These are phyloP conservation scores for Bipolaris gigantea DNA, from an alignment of 2,329 filamentous ascomycete genomes.

Conservation along the genomic window DNA sequence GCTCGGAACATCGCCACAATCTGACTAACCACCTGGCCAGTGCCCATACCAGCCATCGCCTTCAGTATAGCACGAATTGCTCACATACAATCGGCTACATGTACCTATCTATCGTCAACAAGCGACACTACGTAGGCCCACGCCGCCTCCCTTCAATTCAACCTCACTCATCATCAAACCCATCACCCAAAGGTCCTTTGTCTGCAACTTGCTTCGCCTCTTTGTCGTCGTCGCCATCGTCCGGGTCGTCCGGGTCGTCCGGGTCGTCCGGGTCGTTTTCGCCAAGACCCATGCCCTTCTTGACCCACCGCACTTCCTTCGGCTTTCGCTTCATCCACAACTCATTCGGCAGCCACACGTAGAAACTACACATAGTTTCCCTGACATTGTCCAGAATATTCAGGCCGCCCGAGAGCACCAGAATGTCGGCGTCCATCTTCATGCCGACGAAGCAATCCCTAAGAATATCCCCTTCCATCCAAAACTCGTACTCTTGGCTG, in stretches of 20 bases:
- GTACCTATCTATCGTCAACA: neutral
- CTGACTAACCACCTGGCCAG: neutral
- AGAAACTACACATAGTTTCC: constrained; percentile 49
- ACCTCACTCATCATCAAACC: constrained; percentile 21
- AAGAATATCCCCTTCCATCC: constrained; percentile 67
- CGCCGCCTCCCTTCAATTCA: neutral
- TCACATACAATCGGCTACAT: no score
- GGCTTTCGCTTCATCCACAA: constrained; percentile 38
- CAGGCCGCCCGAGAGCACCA: constrained; percentile 31
- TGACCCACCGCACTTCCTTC: constrained; percentile 30
- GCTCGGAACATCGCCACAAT: no score
- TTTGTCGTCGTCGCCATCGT: constrained; percentile 9
- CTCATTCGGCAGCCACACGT: constrained; percentile 50
- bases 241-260: no score
- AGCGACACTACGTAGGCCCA: neutral
- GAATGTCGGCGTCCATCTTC: constrained; percentile 47
- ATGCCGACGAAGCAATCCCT: constrained; percentile 62
- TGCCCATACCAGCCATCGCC: neutral
- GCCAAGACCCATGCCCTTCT: constrained; percentile 24
- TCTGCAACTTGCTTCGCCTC: constrained; percentile 10
- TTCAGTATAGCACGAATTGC: no score
- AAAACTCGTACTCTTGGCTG: constrained; percentile 57
- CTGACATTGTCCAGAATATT: constrained; percentile 44
- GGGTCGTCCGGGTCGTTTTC: constrained; percentile 18
- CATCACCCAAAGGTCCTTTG: constrained; percentile 15